phyloP scores from a whole-genome alignment of 805 yeast species.

The Kazachstania taianensis region DNA sequence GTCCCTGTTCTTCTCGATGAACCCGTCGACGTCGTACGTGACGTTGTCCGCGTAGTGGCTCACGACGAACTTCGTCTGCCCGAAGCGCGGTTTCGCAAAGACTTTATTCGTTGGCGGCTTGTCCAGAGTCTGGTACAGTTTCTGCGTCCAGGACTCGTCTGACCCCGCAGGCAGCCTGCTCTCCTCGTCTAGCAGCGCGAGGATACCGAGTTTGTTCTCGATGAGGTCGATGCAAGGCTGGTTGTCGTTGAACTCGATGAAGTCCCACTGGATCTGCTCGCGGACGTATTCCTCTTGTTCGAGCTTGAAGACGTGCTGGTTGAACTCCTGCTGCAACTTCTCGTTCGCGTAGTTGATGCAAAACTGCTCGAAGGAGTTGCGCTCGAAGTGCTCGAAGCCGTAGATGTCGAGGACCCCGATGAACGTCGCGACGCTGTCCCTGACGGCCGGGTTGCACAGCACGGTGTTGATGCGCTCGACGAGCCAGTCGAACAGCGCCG shows the following conservation, averaged over 20 bases:
- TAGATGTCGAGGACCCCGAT: conserved; percentile 96
- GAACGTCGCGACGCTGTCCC: conserved; percentile 51
- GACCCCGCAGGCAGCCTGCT: conserved; percentile 88
- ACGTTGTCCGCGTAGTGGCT: conserved; percentile 94
- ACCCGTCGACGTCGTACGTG: conserved; percentile 83
- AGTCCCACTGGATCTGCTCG: conserved; percentile 93
- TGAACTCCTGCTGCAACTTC: conserved; percentile 93
- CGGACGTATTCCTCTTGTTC: conserved; percentile 92
- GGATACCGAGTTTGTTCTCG: conserved; percentile 79
- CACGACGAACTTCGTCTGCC: conserved; percentile 81
- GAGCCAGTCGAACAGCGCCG: conserved; percentile 91
- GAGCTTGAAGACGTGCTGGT: conserved; percentile 91
- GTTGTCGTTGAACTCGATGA: conserved; percentile 90
- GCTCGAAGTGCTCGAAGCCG: conserved; percentile 93
- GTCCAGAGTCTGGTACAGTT: conserved; percentile 76
- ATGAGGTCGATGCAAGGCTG: conserved; percentile 93
- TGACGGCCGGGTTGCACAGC: conserved; percentile 65
- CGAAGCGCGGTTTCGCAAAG: conserved; percentile 89
- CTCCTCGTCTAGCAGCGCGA: conserved; percentile 87
- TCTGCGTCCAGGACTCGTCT: conserved; percentile 86
- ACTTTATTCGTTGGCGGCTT: conserved; percentile 66
- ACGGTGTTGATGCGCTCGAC: conserved; percentile 76
- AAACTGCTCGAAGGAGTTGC: conserved; percentile 92
- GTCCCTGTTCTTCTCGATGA: conserved; percentile 93
- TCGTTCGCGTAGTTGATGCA: conserved; percentile 96